A percentile compares a stretch with the other conserved stretches of the same genome.
Evolutionary conservation across 495 filamentous ascomycete genomes (phyloP).

Genomic region (Parachaetomium inaequale): DNA sequence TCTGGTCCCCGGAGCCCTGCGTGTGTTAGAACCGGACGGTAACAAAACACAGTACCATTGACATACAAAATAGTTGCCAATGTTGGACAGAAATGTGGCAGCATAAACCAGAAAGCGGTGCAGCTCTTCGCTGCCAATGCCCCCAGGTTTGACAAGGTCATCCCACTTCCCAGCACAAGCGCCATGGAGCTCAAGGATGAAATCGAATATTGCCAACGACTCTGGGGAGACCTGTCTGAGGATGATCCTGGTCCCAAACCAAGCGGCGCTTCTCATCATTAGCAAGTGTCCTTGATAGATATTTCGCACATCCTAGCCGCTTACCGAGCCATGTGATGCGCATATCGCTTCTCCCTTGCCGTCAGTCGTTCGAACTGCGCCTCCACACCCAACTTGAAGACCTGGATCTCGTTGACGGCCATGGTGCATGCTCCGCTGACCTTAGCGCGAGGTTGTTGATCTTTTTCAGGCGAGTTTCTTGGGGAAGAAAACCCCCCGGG

Average conservation of each 20-base stretch:
- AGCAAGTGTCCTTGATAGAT: not conserved
- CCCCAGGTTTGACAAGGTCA: not conserved
- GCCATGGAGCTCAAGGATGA: slow-evolving; percentile 38
- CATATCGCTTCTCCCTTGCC: not conserved
- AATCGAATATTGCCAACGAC: slow-evolving; percentile 36
- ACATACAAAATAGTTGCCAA: slow-evolving; percentile 34
- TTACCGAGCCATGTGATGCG: slow-evolving; percentile 7
- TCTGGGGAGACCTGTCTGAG: slow-evolving; percentile 43
- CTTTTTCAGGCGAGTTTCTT: too few species aligned
- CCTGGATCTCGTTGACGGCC: not conserved
- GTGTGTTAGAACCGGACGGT: not conserved
- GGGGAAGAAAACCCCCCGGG: too few species aligned
- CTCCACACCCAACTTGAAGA: not conserved
- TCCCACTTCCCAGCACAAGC: slow-evolving; percentile 38
- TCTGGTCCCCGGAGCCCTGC: slow-evolving; percentile 34
- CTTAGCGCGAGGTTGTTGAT: too few species aligned
- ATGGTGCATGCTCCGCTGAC: too few species aligned
- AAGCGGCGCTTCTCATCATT: slow-evolving; percentile 31
- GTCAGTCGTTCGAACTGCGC: not conserved
- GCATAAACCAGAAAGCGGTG: slow-evolving; percentile 31
- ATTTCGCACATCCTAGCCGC: not conserved
- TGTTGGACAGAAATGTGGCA: slow-evolving; percentile 35
- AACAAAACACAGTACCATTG: too few species aligned
- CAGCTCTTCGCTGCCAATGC: slow-evolving; percentile 23
- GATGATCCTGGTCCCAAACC: slow-evolving; percentile 39